Conservation (phyloP, 148 eudicot species). For the Dianthus caryophyllus region DNA sequence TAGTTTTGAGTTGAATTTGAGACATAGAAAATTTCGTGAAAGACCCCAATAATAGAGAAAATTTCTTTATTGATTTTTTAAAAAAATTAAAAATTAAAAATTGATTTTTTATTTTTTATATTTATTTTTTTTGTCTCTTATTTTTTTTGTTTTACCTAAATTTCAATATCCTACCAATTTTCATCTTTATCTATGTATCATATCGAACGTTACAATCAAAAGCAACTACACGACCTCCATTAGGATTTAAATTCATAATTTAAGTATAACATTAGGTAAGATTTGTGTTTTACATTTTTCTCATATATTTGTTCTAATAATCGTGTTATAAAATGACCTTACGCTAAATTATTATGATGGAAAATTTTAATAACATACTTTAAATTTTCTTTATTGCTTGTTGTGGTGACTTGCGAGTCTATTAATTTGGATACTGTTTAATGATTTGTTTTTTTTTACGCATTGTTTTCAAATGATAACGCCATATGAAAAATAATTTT, state of each 20-base stretch:
- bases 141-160: too few species aligned
- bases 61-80: background rate
- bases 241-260: background rate
- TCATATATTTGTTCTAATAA: background rate
- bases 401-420: too few species aligned
- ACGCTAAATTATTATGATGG: too few species aligned
- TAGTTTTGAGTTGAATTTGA: background rate
- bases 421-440: too few species aligned
- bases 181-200: background rate
- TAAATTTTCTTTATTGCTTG: too few species aligned
- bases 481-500: too few species aligned
- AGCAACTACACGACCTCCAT: background rate
- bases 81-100: background rate
- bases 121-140: background rate
- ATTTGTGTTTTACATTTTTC: too few species aligned
- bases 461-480: too few species aligned
- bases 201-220: background rate
- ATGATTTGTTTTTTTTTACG: background rate
- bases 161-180: too few species aligned
- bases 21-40: constrained; percentile 9
- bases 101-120: background rate
- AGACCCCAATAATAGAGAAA: constrained; percentile 11
- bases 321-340: background rate
- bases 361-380: too few species aligned
- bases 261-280: too few species aligned